Evolutionary conservation across 805 yeast genomes (phyloP).

Genomic region (Cyberlindnera xylosilytica): DNA sequence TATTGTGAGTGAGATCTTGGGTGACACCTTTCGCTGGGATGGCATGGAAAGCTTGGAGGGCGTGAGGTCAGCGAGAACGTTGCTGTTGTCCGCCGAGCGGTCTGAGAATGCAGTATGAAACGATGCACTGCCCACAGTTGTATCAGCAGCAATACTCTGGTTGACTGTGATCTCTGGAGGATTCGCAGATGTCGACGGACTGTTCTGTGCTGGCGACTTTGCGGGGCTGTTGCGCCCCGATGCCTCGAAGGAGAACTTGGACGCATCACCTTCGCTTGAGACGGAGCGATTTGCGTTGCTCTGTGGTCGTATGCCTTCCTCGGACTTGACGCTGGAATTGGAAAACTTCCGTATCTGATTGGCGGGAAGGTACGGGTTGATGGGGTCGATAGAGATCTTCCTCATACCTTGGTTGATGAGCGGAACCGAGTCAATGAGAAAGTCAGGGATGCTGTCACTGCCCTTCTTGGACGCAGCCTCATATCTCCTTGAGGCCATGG

Average conservation of each 20-base stretch:
- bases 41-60: slow-evolving; percentile 13
- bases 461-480: slow-evolving; percentile 13
- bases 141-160: slow-evolving; percentile 1
- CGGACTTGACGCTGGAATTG: slow-evolving; percentile 12
- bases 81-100: slow-evolving; percentile 2
- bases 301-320: slow-evolving; percentile 4
- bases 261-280: slow-evolving; percentile 14
- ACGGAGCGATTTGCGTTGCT: slow-evolving; percentile 5
- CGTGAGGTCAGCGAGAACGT: slow-evolving; percentile 20
- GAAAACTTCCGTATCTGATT: slow-evolving; percentile 17
- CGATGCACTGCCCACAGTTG: slow-evolving; percentile 10
- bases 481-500: slow-evolving; percentile 16
- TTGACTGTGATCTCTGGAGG: neutral
- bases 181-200: neutral
- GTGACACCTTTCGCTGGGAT: slow-evolving; percentile 10
- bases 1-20: slow-evolving; percentile 15
- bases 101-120: slow-evolving; percentile 23
- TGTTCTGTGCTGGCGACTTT: slow-evolving; percentile 1
- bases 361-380: slow-evolving; percentile 19
- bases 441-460: slow-evolving; percentile 21
- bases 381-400: slow-evolving; percentile 9
- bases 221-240: slow-evolving; percentile 2
- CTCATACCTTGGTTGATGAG: slow-evolving; percentile 10
- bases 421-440: slow-evolving; percentile 20
- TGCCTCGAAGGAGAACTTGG: slow-evolving; percentile 21